phyloP scores from a whole-genome alignment of 495 filamentous ascomycete species.

The Pyronema omphalodes region DNA sequence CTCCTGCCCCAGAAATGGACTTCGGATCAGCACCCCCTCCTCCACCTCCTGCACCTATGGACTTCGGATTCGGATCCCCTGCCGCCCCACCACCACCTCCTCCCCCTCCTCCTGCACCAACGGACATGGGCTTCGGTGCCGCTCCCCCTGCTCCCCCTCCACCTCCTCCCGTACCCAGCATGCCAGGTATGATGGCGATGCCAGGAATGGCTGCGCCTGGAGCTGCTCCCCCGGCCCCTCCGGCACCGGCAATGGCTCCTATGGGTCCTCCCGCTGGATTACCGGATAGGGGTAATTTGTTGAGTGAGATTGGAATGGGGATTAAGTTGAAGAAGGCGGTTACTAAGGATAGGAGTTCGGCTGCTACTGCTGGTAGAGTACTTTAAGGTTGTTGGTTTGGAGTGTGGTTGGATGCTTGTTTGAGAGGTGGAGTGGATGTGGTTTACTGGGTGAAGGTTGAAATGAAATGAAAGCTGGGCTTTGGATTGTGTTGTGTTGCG shows the following conservation, averaged over 20 bases:
- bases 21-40: slow-evolving; percentile 36
- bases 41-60: slow-evolving; percentile 42
- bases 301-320: slow-evolving; percentile 22
- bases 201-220: background rate
- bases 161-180: slow-evolving; percentile 1
- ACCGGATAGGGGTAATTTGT: slow-evolving; percentile 7
- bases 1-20: background rate
- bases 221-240: background rate
- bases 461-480: no score
- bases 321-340: slow-evolving; percentile 19
- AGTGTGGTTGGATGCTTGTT: no score
- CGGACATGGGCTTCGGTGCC: background rate
- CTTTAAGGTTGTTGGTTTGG: slow-evolving; percentile 12
- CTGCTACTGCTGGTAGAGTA: slow-evolving; percentile 18
- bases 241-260: background rate
- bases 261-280: background rate
- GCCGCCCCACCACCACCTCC: slow-evolving; percentile 17
- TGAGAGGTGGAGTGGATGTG: no score
- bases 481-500: no score
- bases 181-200: slow-evolving; percentile 5
- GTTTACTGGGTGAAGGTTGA: no score
- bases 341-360: slow-evolving; percentile 18
- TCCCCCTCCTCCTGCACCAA: slow-evolving; percentile 15
- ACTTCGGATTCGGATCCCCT: slow-evolving; percentile 45
- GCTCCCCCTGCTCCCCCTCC: slow-evolving; percentile 4